A percentile compares a stretch with the other conserved stretches of the same genome.
These are phyloP conservation scores for Aureobasidium sp. DNA, from an alignment of 2,329 filamentous ascomycete species.

Conservation along the genomic window DNA sequence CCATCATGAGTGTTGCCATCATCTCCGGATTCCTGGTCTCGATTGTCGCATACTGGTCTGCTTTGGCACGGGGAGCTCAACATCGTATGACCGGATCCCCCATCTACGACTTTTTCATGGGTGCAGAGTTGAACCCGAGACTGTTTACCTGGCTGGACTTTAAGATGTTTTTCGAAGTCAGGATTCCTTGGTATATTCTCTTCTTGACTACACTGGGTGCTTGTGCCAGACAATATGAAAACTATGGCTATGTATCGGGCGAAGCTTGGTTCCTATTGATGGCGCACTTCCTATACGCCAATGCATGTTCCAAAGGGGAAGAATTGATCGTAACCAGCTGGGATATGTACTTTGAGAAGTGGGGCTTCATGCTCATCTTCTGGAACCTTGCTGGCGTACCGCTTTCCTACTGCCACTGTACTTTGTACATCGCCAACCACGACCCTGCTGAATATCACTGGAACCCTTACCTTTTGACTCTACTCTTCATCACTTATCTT, in stretches of 20 bases:
- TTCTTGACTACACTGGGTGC: constrained; percentile 65
- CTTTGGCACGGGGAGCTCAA: constrained; percentile 65
- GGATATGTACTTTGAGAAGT: constrained; percentile 16
- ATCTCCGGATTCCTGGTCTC: constrained; percentile 75
- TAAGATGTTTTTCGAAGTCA: constrained; percentile 87
- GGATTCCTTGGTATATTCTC: constrained; percentile 79
- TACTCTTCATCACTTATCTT: constrained; percentile 9
- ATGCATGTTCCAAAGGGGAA: constrained; percentile 80
- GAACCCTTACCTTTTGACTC: background rate
- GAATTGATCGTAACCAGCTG: constrained; percentile 80
- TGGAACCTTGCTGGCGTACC: constrained; percentile 15
- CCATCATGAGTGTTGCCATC: constrained; percentile 82
- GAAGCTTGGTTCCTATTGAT: constrained; percentile 72
- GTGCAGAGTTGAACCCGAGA: constrained; percentile 70
- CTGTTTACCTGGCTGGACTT: constrained; percentile 66
- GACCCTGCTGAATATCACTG: constrained; percentile 3
- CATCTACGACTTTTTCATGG: constrained; percentile 80
- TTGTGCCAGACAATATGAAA: constrained; percentile 70
- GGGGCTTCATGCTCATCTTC: constrained; percentile 15
- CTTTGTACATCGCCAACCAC: constrained; percentile 13
- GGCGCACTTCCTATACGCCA: constrained; percentile 80
- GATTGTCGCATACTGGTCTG: constrained; percentile 74
- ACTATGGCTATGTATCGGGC: constrained; percentile 78
- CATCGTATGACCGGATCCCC: constrained; percentile 81
- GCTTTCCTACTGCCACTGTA: constrained; percentile 11